Conservation (phyloP, 2,329 filamentous ascomycete genomes). For the Paraphaeosphaeria sporulosa region DNA sequence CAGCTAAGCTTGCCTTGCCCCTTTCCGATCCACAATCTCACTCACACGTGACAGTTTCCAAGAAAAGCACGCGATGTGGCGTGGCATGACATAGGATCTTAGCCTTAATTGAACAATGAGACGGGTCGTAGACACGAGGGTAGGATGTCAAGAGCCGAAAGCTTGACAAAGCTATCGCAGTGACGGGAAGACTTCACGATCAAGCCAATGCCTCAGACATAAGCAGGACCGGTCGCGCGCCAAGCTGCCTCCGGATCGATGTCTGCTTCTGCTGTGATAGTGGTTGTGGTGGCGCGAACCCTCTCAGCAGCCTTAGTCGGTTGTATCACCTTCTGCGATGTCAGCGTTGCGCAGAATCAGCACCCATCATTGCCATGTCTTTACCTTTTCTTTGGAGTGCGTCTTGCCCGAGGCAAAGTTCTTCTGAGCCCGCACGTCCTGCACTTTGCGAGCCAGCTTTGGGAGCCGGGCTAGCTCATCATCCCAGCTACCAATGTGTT, state of each 20-base stretch:
- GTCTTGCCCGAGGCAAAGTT: neutral
- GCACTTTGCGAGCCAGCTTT: neutral
- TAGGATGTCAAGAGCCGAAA: neutral
- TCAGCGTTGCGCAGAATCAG: neutral
- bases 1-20: neutral
- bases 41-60: no score
- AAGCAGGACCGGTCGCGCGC: neutral
- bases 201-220: neutral
- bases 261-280: neutral
- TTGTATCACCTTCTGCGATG: neutral
- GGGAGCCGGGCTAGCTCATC: neutral
- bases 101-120: neutral
- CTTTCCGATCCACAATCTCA: neutral
- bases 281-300: neutral
- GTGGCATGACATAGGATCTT: neutral
- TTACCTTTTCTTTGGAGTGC: neutral
- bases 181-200: neutral
- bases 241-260: constrained; percentile 5
- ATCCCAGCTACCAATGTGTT: neutral
- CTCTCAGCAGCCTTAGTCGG: neutral
- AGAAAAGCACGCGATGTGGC: neutral
- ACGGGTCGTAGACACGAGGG: no score
- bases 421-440: neutral
- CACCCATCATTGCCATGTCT: neutral
- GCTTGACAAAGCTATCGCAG: neutral